These are phyloP conservation scores for Eutrema salsugineum DNA, from an alignment of 441 rosid genomes.

Conservation along the genomic window DNA sequence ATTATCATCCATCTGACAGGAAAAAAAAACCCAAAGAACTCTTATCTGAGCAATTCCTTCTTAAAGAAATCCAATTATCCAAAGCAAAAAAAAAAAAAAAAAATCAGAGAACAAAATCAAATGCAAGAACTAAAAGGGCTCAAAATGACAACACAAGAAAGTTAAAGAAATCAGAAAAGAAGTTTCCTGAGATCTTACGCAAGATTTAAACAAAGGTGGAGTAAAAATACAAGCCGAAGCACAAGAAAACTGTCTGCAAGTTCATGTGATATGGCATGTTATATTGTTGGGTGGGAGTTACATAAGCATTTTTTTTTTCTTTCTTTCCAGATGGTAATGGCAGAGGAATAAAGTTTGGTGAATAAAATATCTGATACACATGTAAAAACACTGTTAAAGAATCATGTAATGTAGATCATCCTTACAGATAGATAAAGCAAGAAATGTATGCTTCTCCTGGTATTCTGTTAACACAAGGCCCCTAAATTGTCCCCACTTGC, in stretches of 20 bases:
- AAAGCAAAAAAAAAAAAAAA: background rate
- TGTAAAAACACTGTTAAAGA: conserved; percentile 36
- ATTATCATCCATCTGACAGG: background rate
- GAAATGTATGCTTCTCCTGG: conserved; percentile 45
- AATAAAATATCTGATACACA: conserved; percentile 32
- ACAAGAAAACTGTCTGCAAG: conserved; percentile 22
- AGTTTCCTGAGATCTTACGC: conserved; percentile 25
- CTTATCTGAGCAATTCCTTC: background rate
- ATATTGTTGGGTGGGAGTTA: conserved; percentile 29
- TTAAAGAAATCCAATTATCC: background rate
- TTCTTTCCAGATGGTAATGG: conserved; percentile 24
- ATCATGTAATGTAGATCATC: conserved; percentile 23
- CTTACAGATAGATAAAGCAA: conserved; percentile 40
- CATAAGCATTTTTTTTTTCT: conserved; percentile 8
- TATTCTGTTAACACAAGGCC: conserved; percentile 51
- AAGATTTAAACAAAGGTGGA: conserved; percentile 21
- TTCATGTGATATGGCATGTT: conserved; percentile 31
- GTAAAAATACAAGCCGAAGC: conserved; percentile 19
- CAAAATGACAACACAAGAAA: background rate
- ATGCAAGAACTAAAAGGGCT: background rate
- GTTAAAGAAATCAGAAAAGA: background rate
- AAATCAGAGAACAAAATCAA: background rate
- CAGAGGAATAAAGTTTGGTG: conserved; percentile 32
- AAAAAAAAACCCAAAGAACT: background rate
- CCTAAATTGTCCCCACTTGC: conserved; percentile 38